phyloP scores from a whole-genome alignment of 169 alveolate genomes.

The Babesia sp. region DNA sequence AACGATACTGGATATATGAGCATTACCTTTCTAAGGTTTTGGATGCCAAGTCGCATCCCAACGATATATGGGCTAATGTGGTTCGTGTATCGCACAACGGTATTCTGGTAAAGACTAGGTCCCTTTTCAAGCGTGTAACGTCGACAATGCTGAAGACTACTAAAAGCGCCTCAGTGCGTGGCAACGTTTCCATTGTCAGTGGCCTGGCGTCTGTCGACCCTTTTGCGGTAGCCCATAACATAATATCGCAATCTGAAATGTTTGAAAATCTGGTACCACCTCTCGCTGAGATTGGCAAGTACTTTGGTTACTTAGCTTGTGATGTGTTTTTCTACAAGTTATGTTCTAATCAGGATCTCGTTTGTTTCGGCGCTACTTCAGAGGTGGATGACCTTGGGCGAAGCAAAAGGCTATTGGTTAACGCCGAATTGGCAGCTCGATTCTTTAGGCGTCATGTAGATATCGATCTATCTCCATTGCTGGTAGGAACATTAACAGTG shows the following conservation, averaged over 20 bases:
- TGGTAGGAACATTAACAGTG: constrained; percentile 19
- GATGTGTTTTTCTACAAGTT: constrained; percentile 54
- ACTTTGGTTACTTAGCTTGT: constrained; percentile 36
- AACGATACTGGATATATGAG: constrained; percentile 46
- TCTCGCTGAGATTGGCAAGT: constrained; percentile 56
- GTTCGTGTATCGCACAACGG: constrained; percentile 15
- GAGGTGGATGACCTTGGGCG: constrained; percentile 32
- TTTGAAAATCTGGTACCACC: constrained; percentile 60
- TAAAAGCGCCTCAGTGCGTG: constrained; percentile 54
- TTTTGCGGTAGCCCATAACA: constrained; percentile 34
- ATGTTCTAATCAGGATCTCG: constrained; percentile 16
- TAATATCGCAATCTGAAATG: constrained; percentile 60
- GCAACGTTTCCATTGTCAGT: constrained; percentile 43
- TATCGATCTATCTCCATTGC: constrained; percentile 40
- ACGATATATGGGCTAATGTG: constrained; percentile 4
- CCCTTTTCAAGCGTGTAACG: constrained; percentile 60
- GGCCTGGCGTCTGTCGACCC: constrained; percentile 64
- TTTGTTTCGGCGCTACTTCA: background rate
- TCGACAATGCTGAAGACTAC: constrained; percentile 13
- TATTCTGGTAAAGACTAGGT: constrained; percentile 6
- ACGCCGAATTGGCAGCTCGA: constrained; percentile 43
- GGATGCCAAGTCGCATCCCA: background rate
- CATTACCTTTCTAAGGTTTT: background rate
- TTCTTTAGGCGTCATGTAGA: constrained; percentile 48
- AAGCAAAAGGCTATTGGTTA: constrained; percentile 24